Base-by-base conservation (phyloP, 352 stramenopile species). In the Globisporangium polare region DNA sequence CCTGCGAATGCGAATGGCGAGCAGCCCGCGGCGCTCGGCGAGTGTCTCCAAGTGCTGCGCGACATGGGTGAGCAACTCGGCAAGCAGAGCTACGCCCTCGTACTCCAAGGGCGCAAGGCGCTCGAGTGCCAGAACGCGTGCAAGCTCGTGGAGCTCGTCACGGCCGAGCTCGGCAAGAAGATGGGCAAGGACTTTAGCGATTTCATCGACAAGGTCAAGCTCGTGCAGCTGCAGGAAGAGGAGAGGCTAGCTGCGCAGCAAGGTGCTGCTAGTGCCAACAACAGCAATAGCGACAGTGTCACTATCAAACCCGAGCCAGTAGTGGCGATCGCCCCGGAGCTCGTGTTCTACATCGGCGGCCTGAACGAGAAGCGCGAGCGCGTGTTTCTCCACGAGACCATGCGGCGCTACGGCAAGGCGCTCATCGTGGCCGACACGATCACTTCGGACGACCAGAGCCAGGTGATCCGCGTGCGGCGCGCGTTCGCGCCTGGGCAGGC, bases 301-400 rank as follows among this genome's bases (percentile, higher is more conserved):
- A 37, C 20, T 62, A 17, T 31, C 22, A 63, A 27, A 18, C 13
- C 35, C 39, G n/a, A 17, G 18, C 39, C 69, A 5, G 41, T 24
- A 5, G 41, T 24, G 2, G 35, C 53, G 2, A 71, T 50, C 0
- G n/a, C 68, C 8, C 45, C 60, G 9, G 52, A 53, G 15, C 55
- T 89, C n/a, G 78, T 83, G 52, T 92, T 92, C 41, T 92, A 88
- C 63, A 74, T 92, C 1, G 72, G 73, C 27, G 84, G 81, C 1
- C 46, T 97, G 33, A 86, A 89, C 37, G 89, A 97, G 31, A 98
- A 98, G 67, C 61, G 83, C 47, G 83, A 88, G 35, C 86, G 96
- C 31, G 89, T 95, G 57, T 81, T 83, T 7, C 79, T 98, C 47
- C 94, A 99, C 71, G 74, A 96, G 65, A 89, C 92, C 10, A 92